A percentile compares a stretch with the other conserved stretches of the same genome.
These are phyloP conservation scores for Trifolium repens DNA, from an alignment of 306 rosid genomes.

Conservation along the genomic window DNA sequence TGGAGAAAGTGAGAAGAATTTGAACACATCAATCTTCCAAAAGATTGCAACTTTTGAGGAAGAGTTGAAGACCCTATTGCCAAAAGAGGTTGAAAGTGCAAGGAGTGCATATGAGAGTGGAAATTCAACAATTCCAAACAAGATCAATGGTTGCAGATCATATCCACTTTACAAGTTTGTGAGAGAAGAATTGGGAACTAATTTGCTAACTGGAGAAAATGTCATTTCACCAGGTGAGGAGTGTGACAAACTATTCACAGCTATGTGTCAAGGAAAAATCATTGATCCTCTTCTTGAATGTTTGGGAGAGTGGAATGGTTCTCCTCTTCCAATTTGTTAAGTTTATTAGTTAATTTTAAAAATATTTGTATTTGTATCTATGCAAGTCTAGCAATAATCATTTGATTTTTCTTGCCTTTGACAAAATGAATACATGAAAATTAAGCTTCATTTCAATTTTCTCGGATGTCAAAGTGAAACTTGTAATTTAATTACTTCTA, in stretches of 20 bases:
- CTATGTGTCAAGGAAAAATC: conserved; percentile 68
- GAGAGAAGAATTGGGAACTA: conserved; percentile 66
- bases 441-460: conserved; percentile 24
- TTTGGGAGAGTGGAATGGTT: conserved; percentile 78
- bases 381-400: conserved; percentile 20
- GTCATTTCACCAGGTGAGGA: conserved; percentile 81
- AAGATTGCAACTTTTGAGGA: conserved; percentile 77
- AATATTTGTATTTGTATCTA: conserved; percentile 23
- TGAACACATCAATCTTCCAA: conserved; percentile 78
- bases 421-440: conserved; percentile 15
- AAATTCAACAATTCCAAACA: conserved; percentile 54
- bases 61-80: conserved; percentile 63
- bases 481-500: conserved; percentile 35
- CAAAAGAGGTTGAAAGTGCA: conserved; percentile 77
- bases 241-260: conserved; percentile 72
- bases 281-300: conserved; percentile 84
- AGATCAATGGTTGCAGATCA: conserved; percentile 75
- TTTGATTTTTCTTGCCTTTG: conserved; percentile 5
- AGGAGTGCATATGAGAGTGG: conserved; percentile 69
- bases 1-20: conserved; percentile 63
- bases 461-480: background rate
- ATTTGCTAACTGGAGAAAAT: conserved; percentile 68
- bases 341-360: background rate
- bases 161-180: conserved; percentile 84
- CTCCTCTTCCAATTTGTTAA: conserved; percentile 79